Conservation (phyloP, 2,329 filamentous ascomycete genomes). For the Talaromyces sp. region DNA sequence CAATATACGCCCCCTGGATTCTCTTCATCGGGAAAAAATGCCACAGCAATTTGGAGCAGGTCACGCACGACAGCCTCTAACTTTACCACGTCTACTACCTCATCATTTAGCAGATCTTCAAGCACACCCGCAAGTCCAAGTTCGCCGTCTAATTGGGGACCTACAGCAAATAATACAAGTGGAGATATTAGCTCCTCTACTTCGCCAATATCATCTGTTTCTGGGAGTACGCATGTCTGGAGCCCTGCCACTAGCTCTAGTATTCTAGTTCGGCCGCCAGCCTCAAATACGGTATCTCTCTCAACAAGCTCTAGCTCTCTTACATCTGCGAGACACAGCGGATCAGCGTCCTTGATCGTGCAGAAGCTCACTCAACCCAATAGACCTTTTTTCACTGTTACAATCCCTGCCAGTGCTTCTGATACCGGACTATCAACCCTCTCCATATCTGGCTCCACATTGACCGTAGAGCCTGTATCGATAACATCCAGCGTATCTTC, state of each 20-base stretch:
- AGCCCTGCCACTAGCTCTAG: background rate
- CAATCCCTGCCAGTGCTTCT: background rate
- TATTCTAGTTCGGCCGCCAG: background rate
- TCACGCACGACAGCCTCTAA: background rate
- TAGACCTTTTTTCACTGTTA: background rate
- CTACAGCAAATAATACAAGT: background rate
- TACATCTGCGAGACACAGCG: background rate
- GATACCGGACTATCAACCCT: background rate
- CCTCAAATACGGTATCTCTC: background rate
- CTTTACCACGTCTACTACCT: background rate
- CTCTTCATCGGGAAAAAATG: background rate
- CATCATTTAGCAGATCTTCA: background rate
- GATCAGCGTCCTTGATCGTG: background rate
- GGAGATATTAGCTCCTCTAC: background rate
- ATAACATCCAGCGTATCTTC: background rate
- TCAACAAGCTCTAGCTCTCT: background rate
- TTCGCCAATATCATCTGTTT: background rate
- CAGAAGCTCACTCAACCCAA: background rate
- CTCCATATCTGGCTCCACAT: background rate
- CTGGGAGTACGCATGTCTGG: background rate
- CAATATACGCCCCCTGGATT: background rate
- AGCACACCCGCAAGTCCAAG: background rate
- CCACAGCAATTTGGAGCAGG: background rate
- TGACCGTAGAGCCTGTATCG: background rate
- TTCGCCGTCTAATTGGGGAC: background rate